Evolutionary conservation across 1,284 basidiomycete genomes (phyloP).

Genomic region (Ceratobasidium sp.): DNA sequence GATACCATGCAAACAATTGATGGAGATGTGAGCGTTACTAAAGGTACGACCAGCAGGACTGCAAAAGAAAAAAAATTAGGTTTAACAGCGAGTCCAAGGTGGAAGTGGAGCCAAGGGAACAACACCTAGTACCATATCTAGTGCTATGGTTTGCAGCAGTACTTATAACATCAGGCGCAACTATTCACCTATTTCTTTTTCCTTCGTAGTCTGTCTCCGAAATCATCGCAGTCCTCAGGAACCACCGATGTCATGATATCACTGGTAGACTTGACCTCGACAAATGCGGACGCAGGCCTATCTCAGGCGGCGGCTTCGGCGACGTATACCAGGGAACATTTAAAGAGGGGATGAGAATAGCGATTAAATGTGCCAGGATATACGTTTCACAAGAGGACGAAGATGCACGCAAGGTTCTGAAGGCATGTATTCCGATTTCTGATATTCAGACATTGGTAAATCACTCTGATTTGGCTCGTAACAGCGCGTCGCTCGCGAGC

Average conservation of each 20-base stretch:
- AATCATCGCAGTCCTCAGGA: neutral
- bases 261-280: neutral
- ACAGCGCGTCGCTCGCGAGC: constrained; percentile 9
- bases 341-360: neutral
- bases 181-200: neutral
- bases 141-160: neutral
- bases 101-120: no score
- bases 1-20: no score
- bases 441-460: no score
- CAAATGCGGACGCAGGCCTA: neutral
- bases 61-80: neutral
- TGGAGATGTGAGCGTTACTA: no score
- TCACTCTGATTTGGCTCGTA: neutral
- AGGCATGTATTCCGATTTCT: neutral
- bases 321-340: constrained; percentile 7
- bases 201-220: neutral
- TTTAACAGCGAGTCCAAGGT: no score
- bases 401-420: neutral
- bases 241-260: constrained; percentile 3
- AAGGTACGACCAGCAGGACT: neutral
- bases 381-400: neutral
- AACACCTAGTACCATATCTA: neutral
- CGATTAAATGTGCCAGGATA: constrained; percentile 9
- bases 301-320: neutral
- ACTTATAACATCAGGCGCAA: no score